Base-by-base conservation (phyloP, 2,329 filamentous ascomycete species). In the Myriosclerotinia scirpicola region DNA sequence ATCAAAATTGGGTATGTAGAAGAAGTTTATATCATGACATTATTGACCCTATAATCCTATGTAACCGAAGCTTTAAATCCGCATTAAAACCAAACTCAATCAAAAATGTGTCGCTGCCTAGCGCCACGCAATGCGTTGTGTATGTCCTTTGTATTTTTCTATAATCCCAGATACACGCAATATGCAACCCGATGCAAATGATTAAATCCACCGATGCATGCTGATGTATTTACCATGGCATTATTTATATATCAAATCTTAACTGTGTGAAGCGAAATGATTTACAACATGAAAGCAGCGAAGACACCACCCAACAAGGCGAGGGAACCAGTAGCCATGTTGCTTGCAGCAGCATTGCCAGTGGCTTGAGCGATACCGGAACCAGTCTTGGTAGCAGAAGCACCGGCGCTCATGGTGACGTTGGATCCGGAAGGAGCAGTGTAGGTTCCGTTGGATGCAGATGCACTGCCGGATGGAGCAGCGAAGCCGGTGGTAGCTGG, bases 11-110 rank as follows among this genome's bases (percentile, higher is more conserved):
- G 20, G 42, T 48, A 60, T 38, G 56, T 60, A 60, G 20, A 60
- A 48, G 30, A 60, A 60, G 44, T 60, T 48, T 60, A 60, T 60
- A 60, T 60, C 56, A 60, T 50, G 14, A 60, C 56, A 60, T 60
- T 60, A 42, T 50, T n/a, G 8, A 50, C 44, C 56, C 56, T 48
- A 50, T 60, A 60, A 60, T 26, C 42, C 56, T 20, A 34, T 60
- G n/a, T 50, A 38, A 50, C 42, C 44, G 58, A 50, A 61, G 58
- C 58, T 61, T 61, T 50, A 50, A 59, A 59, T 50, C 30, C 44
- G 20, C 56, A 60, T 44, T 44, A 34, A 50, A 59, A 36, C 40
- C 44, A 38, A 38, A 50, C 20, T 36, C 42, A 36, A 36, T 15
- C 8, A 60, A n/a, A 59, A 34, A 5, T 6, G 20, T 60, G 7